phyloP scores from a whole-genome alignment of 176 grass and related monocot species.

The Canna indica region DNA sequence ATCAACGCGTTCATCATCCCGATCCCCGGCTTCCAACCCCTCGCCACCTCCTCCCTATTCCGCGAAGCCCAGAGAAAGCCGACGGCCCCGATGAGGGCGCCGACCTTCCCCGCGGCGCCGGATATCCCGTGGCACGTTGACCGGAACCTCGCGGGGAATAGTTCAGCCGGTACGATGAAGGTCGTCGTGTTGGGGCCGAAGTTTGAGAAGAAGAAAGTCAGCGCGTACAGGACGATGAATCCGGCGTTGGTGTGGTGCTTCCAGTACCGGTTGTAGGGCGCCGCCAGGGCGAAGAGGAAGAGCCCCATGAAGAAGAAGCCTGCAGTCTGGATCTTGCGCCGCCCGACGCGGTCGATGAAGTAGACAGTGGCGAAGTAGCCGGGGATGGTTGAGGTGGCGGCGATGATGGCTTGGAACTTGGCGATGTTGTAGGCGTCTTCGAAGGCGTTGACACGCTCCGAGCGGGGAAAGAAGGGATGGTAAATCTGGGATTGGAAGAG shows the following conservation, averaged over 20 bases:
- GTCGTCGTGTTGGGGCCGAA: slow-evolving; percentile 36
- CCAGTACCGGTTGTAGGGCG: slow-evolving; percentile 26
- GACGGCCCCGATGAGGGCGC: slow-evolving; percentile 27
- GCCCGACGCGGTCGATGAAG: slow-evolving; percentile 34
- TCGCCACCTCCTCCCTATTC: background rate
- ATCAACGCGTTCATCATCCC: slow-evolving; percentile 42
- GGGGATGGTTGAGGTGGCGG: slow-evolving; percentile 27
- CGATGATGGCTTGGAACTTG: slow-evolving; percentile 37
- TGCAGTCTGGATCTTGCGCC: slow-evolving; percentile 29
- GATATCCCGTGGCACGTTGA: slow-evolving; percentile 34
- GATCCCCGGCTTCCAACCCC: slow-evolving; percentile 24
- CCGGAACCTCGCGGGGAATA: slow-evolving; percentile 33
- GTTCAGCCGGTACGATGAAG: slow-evolving; percentile 33
- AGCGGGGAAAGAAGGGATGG: slow-evolving; percentile 1
- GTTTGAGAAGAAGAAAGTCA: slow-evolving; percentile 43
- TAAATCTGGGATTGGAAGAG: slow-evolving; percentile 33
- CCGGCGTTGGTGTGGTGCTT: slow-evolving; percentile 11
- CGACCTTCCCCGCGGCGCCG: slow-evolving; percentile 28
- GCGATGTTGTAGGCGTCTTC: slow-evolving; percentile 28
- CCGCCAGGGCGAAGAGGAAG: slow-evolving; percentile 42
- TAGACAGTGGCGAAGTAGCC: slow-evolving; percentile 33
- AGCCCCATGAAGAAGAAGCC: slow-evolving; percentile 35
- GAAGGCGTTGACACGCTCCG: slow-evolving; percentile 6
- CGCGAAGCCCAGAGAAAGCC: slow-evolving; percentile 33
- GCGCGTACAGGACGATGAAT: slow-evolving; percentile 26